Base-by-base conservation (phyloP, 2,329 filamentous ascomycete genomes). In the Neonectria sp. region DNA sequence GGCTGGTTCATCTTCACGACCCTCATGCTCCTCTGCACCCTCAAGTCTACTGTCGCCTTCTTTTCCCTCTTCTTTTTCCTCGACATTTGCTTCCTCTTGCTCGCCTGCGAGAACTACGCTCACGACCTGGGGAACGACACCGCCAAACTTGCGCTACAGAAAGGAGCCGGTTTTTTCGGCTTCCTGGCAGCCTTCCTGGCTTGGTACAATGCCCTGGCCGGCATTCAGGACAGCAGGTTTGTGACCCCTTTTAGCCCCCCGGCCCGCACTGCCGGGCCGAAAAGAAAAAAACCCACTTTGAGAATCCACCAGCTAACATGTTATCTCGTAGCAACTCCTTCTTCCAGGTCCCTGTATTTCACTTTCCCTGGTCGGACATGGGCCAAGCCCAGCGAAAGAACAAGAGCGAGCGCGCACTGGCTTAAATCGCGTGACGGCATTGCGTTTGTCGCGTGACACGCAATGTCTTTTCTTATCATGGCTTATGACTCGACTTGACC, bases 331-430 rank as follows among this genome's bases (percentile, higher is more conserved):
- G 94, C 86, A 91, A 91, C 83, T 91, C 89, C 31, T 97, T 97
- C 90, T 96, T 97, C 86, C 87, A 96, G 81, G 90, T 97, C 69
- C 95, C 95, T 58, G 95, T 98, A 70, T 91, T 93, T 76, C 95
- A 97, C 86, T 97, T 98, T 87, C 95, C 95, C 60, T 98, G 95
- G 95, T 95, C 93, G 43, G 92, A 93, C 76, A 92, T 92, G 83
- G 93, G 90, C 60, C 89, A 88, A 69, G 87, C 90, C 80, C 80
- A 79, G 68, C 88, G 91, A 68, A 79, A 77, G 67, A 75, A 76
- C 70, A 85, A 92, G 77, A 68, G 67, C 24, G 76, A 78, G 57
- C 74, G 72, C 63, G 69, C 69, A 48, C 61, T 74, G 55, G 75
- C 75, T 40, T 77, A 67, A 57, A 60, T 55, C n/a, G 52, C 52